phyloP scores from a whole-genome alignment of 768 basidiomycete species.

The Tylopilus balloui region DNA sequence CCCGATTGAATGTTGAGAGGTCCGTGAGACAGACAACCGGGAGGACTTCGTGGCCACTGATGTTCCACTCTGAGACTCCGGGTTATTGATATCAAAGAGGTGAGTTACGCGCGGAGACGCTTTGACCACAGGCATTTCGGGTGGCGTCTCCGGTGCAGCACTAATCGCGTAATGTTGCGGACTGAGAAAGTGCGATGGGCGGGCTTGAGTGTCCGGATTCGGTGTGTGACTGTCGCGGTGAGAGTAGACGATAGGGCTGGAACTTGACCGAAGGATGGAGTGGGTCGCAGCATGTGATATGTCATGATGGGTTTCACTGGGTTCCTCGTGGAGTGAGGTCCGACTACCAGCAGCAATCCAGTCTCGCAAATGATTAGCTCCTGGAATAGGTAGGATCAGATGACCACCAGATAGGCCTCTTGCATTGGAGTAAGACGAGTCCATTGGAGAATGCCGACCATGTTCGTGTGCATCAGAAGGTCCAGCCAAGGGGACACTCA shows the following conservation, averaged over 20 bases:
- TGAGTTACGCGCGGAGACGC: not conserved
- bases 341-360: conserved; percentile 7
- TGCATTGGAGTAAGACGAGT: conserved; percentile 8
- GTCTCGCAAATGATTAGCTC: conserved; percentile 9
- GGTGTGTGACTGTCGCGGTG: not conserved
- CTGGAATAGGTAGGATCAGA: conserved; percentile 13
- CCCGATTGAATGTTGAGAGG: conserved; percentile 17
- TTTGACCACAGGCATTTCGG: not conserved
- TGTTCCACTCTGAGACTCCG: conserved; percentile 6
- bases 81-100: not conserved
- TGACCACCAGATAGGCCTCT: conserved; percentile 22
- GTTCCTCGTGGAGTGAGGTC: conserved; percentile 18
- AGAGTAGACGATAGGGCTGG: not conserved
- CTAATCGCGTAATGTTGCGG: not conserved
- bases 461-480: not conserved
- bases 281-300: not conserved
- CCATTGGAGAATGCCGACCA: conserved; percentile 9
- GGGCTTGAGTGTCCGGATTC: not conserved
- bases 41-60: conserved; percentile 9
- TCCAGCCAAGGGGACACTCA: conserved; percentile 11
- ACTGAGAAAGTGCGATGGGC: not conserved
- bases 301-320: not conserved
- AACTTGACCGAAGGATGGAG: conserved; percentile 1
- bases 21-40: too few relatives aligned
- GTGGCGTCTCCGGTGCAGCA: not conserved